phyloP scores from a whole-genome alignment of 352 stramenopile species.

The Halophytophthora polymorphica region DNA sequence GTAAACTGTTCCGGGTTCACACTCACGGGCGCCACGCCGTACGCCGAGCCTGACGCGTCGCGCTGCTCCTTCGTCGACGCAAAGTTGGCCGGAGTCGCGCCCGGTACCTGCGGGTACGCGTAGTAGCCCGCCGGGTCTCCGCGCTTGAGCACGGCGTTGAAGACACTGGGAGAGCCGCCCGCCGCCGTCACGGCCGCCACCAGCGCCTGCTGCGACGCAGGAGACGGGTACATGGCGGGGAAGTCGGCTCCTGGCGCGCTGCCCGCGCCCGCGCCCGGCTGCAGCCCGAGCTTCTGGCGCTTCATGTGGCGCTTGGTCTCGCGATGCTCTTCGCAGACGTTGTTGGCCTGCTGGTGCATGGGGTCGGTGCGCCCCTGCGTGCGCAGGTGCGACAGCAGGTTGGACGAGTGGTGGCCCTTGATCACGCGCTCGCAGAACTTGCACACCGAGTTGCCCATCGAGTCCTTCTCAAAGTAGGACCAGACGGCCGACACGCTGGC shows the following conservation, averaged over 20 bases:
- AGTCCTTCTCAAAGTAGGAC: conserved; percentile 80
- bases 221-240: conserved; percentile 35
- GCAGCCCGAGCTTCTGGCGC: conserved; percentile 63
- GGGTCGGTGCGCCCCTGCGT: conserved; percentile 67
- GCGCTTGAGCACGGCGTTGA: conserved; percentile 28
- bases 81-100: conserved; percentile 2
- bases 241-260: conserved; percentile 36
- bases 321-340: conserved; percentile 76
- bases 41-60: conserved; percentile 17
- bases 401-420: conserved; percentile 84
- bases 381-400: conserved; percentile 75
- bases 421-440: conserved; percentile 85
- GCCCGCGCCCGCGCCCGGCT: conserved; percentile 9
- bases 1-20: conserved; percentile 62
- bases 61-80: conserved; percentile 47
- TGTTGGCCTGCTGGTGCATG: conserved; percentile 68
- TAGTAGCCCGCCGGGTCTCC: conserved; percentile 18
- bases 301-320: conserved; percentile 79
- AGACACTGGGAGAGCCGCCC: conserved; percentile 25
- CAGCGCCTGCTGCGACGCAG: conserved; percentile 30
- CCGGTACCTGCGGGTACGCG: conserved; percentile 9
- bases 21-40: conserved; percentile 20
- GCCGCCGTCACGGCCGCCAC: conserved; percentile 41
- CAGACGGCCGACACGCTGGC: conserved; percentile 78
- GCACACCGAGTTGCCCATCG: conserved; percentile 73